Evolutionary conservation across 164 flowering plant species (phyloP), one percentile per base, ranked within the genome.

Genomic region (Macadamia integrifolia): DNA sequence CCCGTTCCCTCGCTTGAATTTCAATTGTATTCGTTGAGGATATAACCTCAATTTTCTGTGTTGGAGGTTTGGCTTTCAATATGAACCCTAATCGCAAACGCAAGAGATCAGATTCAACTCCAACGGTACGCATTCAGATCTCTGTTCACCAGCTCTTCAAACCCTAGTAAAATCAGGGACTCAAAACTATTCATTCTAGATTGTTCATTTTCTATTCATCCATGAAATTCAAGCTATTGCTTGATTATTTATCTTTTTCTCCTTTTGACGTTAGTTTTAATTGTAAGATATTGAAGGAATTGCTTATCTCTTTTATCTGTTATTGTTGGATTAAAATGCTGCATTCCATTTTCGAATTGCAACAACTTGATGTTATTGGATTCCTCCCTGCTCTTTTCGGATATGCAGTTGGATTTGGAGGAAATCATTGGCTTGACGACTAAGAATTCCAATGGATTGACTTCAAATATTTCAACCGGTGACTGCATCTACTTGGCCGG

Each of bases 401-500:
- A 44, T 46, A 40, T 59, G 74, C 72, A 90, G 96, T 79, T 90
- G 70, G 65, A 71, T 64, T 74, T 84, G 78, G 85, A 84, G 67
- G 89, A 88, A 69, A 72, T 85, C 9, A 83, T 86, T 50, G 92
- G 91, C 10, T 65, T 88, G 66, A 86, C 91, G 0, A 75, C 84
- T 6, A 86, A 77, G 71, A 83, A 79, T 53, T 77, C 77, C 18
- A 90, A 79, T 60, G 96, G 93, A 64, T 71, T 90, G 80, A 84
- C 85, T n/a, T 82, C 86, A 23, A 80, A 73, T 66, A 30, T 28
- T 12, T 67, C 61, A 31, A 77, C 68, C 3, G 68, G 80, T 6
- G 81, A 77, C 1, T 90, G 87, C 58, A 86, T 74, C 6, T 90
- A 86, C 61, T 49, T 81, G 61, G 96, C 92, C 1, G 93, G 91